Base-by-base conservation (phyloP, 1,284 basidiomycete species). In the Malassezia pachydermatis region DNA sequence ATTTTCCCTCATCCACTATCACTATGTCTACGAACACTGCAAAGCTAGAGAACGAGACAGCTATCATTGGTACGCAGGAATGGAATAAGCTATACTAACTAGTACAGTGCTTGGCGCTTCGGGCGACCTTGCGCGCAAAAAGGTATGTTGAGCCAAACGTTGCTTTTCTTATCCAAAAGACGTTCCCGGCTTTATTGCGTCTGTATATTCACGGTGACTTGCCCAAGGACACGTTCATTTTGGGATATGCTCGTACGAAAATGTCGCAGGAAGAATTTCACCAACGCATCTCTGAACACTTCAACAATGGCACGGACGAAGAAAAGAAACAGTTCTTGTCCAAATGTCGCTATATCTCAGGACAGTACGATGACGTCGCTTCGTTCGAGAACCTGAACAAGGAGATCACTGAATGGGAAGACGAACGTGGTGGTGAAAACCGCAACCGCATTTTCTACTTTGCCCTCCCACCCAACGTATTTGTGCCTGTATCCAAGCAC, bases 71-170 rank as follows among this genome's bases (percentile, higher is more conserved):
- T 67, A 54, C 54, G 65, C 65, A 23, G 11, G 11, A 4, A 5
- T 4, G 14, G 19, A 9, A 17, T 23, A 2, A 4, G 20, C 9
- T 8, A 6, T 34, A 13, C 20, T 22, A 33, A 41, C 44, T 20
- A 19, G 11, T 25, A 20, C 65, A 89, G 92, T 98, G 48, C 81
- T 94, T 54, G 94, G 94, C 54, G 92, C 92, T 19, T 94, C 88
- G 51, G 92, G 92, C 44, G 92, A 98, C 78, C 79, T 98, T 42
- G 94, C 92, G 54, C 95, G 95, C 84, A 98, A 98, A 78, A 98
- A 98, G 81, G 89, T 85, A 40, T 33, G 65, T 41, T 22, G 16
- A 9, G 19, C 36, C 45, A 17, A n/a, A n/a, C n/a, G n/a, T n/a
- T n/a, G n/a, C n/a, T n/a, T 13, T 27, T 4, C 32, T 38, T 1